Evolutionary conservation across 257 asterid species (phyloP).

Genomic region (Coffea eugenioides): DNA sequence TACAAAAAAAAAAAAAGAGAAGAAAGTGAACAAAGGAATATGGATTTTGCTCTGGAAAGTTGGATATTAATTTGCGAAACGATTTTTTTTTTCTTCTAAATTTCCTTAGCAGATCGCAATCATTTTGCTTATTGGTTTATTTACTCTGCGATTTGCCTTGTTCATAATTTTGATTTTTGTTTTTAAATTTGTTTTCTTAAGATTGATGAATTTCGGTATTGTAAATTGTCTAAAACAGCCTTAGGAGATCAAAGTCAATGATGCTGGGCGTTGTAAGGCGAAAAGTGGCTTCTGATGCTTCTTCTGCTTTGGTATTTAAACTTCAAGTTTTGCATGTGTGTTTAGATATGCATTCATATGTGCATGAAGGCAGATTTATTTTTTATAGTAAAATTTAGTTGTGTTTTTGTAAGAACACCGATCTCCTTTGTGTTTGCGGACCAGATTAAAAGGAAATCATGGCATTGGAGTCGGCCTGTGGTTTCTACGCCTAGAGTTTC

Average conservation of each 20-base stretch:
- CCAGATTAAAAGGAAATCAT: conserved; percentile 58
- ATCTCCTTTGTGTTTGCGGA: conserved; percentile 15
- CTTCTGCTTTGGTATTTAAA: conserved; percentile 51
- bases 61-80: background rate
- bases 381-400: background rate
- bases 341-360: background rate
- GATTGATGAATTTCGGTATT: background rate
- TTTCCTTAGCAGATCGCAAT: background rate
- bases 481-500: conserved; percentile 36
- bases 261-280: conserved; percentile 93
- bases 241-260: conserved; percentile 35
- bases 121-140: background rate
- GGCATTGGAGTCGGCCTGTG: conserved; percentile 41
- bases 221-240: conserved; percentile 26
- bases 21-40: background rate
- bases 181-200: background rate
- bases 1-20: background rate
- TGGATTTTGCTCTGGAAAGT: background rate
- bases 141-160: background rate
- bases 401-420: conserved; percentile 1
- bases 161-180: background rate
- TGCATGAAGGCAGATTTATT: background rate
- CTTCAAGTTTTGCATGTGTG: background rate
- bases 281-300: conserved; percentile 63
- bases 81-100: background rate